Base-by-base conservation (phyloP, 768 basidiomycete genomes). In the Mycena floridula region DNA sequence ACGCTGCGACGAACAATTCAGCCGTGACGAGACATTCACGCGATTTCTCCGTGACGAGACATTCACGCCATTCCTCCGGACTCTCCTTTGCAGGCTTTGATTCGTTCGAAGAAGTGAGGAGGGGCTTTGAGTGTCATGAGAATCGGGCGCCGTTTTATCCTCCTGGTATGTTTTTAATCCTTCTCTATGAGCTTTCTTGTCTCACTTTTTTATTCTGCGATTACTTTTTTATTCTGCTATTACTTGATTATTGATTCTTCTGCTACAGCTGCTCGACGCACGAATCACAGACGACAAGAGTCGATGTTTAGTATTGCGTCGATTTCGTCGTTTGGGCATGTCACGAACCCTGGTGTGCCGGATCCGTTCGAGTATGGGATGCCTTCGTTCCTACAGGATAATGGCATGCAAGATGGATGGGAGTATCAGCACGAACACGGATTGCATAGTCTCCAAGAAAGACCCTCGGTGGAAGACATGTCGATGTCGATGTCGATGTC, bases 281-380 rank as follows among this genome's bases (percentile, higher is more conserved):
- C 45, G 12, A 61, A 56, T 37, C 77, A 82, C 39, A 55, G 56
- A 7, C 69, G 66, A 39, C 75, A 74, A 12, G 80, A 82, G 27
- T 86, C 86, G 0, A 41, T 79, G 11, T 75, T 82, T 60, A 88
- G 84, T 54, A 81, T 90, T 40, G 82, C 84, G 0, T 89, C 87
- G 0, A 75, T 89, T 4, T 89, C 88, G 0, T 89, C 87, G 0
- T 88, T 85, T 47, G 87, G 89, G 3, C 69, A 69, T 3, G 77
- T 85, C 26, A 65, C 85, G 48, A 74, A 84, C 45, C 59, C 70
- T 15, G 88, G 88, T 15, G 59, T 72, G 1, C 57, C 52, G 3
- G 88, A 91, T 59, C 88, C 88, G 0, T 90, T 90, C 59, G 85
- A 84, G 32, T 89, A 81, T 47, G 82, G 68, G 1, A 11, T 25